These are phyloP conservation scores for Coniferiporia sulphurascens DNA, from an alignment of 1,284 basidiomycete genomes.

Conservation along the genomic window DNA sequence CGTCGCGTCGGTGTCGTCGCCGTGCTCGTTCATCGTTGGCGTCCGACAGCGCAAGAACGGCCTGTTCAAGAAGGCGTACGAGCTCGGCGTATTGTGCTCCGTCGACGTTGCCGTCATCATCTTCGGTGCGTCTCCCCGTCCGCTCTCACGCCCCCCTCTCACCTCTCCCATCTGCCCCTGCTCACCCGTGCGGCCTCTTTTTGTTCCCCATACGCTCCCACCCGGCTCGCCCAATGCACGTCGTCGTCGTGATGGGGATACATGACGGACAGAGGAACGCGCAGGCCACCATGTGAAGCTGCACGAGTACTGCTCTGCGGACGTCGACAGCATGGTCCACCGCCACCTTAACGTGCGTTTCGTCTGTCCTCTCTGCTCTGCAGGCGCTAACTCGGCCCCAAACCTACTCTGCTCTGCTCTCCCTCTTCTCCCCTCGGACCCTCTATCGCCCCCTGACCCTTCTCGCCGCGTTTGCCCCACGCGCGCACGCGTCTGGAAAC, in stretches of 20 bases:
- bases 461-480: neutral
- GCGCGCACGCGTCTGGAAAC: neutral
- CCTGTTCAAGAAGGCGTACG: conserved; percentile 47
- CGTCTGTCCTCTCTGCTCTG: neutral
- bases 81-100: conserved; percentile 43
- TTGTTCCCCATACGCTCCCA: neutral
- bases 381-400: neutral
- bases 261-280: conserved; percentile 41
- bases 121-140: conserved; percentile 38
- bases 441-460: neutral
- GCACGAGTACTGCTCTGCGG: conserved; percentile 56
- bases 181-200: neutral
- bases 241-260: neutral
- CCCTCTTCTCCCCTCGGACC: neutral
- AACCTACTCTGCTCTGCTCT: too few species aligned
- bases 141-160: neutral
- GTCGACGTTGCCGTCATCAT: conserved; percentile 34
- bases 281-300: conserved; percentile 53
- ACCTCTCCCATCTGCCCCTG: conserved; percentile 1
- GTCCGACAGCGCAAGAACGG: conserved; percentile 36
- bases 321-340: conserved; percentile 47
- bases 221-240: neutral
- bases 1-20: neutral
- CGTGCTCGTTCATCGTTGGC: too few species aligned
- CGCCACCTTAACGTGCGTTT: conserved; percentile 41